Evolutionary conservation across 2,329 filamentous ascomycete species (phyloP).

Genomic region (Zelopaecilomyces penicillatus): DNA sequence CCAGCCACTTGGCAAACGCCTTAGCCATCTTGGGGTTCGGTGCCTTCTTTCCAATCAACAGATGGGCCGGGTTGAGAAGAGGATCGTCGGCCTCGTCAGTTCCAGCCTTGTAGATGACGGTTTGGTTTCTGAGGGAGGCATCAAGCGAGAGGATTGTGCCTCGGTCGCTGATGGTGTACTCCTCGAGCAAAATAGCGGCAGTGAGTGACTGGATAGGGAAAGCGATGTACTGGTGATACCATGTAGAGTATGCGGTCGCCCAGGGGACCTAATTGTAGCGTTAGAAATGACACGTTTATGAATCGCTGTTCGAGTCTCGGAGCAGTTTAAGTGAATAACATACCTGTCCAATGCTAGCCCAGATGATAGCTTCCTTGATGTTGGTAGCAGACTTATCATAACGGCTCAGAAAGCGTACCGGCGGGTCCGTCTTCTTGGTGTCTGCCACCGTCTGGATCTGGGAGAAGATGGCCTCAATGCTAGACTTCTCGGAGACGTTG

Average conservation of each 20-base stretch:
- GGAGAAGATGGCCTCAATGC: constrained; percentile 26
- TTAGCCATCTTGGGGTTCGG: constrained; percentile 25
- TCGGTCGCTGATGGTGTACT: constrained; percentile 39
- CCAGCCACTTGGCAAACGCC: constrained; percentile 31
- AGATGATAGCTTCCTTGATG: constrained; percentile 37
- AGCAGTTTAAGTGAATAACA: background rate
- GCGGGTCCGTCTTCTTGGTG: constrained; percentile 19
- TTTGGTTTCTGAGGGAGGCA: constrained; percentile 21
- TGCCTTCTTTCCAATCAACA: constrained; percentile 28
- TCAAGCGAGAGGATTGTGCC: constrained; percentile 35
- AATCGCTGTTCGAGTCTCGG: too few relatives aligned
- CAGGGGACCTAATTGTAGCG: constrained; percentile 29
- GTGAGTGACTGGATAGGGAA: constrained; percentile 38
- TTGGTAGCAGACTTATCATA: constrained; percentile 43
- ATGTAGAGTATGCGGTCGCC: constrained; percentile 34
- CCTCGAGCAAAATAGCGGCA: constrained; percentile 30
- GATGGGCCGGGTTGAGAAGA: constrained; percentile 35
- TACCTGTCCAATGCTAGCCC: constrained; percentile 36
- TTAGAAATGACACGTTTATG: too few relatives aligned
- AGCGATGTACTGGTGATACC: constrained; percentile 38
- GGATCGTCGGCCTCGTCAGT: constrained; percentile 27
- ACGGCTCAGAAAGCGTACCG: constrained; percentile 33
- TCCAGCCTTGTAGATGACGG: constrained; percentile 27
- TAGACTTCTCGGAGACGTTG: constrained; percentile 19
- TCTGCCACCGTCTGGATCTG: constrained; percentile 26